Percentiles rank a stretch among this genome's conserved stretches.
These are phyloP conservation scores for Plicaturopsis crispa DNA, from an alignment of 768 basidiomycete species.

Conservation along the genomic window DNA sequence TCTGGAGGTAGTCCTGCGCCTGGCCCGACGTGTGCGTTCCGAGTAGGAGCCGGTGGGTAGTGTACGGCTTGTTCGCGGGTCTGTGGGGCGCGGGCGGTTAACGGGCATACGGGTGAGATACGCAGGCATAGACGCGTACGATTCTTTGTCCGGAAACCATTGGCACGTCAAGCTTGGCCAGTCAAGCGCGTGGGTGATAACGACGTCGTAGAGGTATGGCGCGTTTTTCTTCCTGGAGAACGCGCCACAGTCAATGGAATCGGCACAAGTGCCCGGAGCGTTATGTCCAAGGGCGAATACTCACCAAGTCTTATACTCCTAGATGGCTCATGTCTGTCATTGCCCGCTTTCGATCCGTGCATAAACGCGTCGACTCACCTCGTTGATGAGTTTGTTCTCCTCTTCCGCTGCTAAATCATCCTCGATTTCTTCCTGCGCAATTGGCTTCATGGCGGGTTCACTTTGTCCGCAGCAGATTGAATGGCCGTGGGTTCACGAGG, in stretches of 20 bases:
- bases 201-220: slow-evolving; percentile 94
- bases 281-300: neutral
- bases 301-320: slow-evolving; percentile 88
- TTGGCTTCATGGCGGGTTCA: slow-evolving; percentile 34
- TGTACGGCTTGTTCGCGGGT: slow-evolving; percentile 88
- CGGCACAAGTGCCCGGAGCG: slow-evolving; percentile 1
- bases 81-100: slow-evolving; percentile 28
- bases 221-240: slow-evolving; percentile 86
- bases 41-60: slow-evolving; percentile 86
- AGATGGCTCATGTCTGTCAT: slow-evolving; percentile 2
- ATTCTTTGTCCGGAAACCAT: slow-evolving; percentile 97
- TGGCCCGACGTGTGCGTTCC: slow-evolving; percentile 97
- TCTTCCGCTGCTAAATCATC: slow-evolving; percentile 80
- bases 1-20: slow-evolving; percentile 91
- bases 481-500: neutral
- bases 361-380: slow-evolving; percentile 40
- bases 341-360: slow-evolving; percentile 5
- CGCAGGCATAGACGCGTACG: slow-evolving; percentile 41
- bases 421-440: slow-evolving; percentile 57
- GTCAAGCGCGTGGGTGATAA: slow-evolving; percentile 95
- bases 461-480: neutral
- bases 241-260: slow-evolving; percentile 1
- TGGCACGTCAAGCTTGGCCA: slow-evolving; percentile 98
- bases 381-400: slow-evolving; percentile 83
- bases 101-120: slow-evolving; percentile 1